Percentiles rank a stretch among this genome's conserved stretches.
Conservation (phyloP, 768 basidiomycete genomes). For the Leccinum uliginosum region DNA sequence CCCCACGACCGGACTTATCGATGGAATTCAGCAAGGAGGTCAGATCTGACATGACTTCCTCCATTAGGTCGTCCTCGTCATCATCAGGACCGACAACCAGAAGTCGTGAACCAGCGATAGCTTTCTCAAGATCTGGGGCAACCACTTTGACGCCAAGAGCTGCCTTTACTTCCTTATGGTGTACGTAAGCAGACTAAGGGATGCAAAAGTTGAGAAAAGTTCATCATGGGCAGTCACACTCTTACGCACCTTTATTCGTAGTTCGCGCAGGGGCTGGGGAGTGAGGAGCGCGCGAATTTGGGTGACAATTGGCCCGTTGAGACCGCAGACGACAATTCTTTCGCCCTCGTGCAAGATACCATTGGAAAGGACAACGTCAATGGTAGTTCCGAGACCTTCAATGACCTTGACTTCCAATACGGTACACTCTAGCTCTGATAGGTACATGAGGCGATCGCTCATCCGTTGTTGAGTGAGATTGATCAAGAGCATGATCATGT, state of each 20-base stretch:
- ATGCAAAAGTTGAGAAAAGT: conserved; percentile 3
- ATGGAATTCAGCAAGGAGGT: conserved; percentile 84
- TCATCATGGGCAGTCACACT: conserved; percentile 10
- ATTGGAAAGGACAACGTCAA: conserved; percentile 94
- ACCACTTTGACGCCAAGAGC: conserved; percentile 94
- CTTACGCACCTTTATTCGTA: conserved; percentile 81
- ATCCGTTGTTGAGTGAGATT: conserved; percentile 97
- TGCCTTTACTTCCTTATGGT: conserved; percentile 96
- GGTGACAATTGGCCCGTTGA: conserved; percentile 96
- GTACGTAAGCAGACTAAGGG: conserved; percentile 85
- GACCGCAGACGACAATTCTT: conserved; percentile 91
- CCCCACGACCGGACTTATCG: conserved; percentile 93
- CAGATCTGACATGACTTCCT: conserved; percentile 96
- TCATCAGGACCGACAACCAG: conserved; percentile 93
- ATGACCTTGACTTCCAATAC: conserved; percentile 98
- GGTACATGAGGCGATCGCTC: conserved; percentile 97
- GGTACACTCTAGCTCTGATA: conserved; percentile 95
- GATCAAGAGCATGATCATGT: conserved; percentile 98
- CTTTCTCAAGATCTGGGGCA: conserved; percentile 94
- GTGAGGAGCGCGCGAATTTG: conserved; percentile 92
- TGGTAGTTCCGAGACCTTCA: conserved; percentile 96
- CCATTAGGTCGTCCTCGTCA: conserved; percentile 91
- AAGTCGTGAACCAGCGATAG: conserved; percentile 93
- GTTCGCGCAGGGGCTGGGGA: conserved; percentile 91
- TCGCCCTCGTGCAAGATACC: conserved; percentile 91